phyloP scores from a whole-genome alignment of 352 stramenopile genomes.

The Stramenopiles sp. region DNA sequence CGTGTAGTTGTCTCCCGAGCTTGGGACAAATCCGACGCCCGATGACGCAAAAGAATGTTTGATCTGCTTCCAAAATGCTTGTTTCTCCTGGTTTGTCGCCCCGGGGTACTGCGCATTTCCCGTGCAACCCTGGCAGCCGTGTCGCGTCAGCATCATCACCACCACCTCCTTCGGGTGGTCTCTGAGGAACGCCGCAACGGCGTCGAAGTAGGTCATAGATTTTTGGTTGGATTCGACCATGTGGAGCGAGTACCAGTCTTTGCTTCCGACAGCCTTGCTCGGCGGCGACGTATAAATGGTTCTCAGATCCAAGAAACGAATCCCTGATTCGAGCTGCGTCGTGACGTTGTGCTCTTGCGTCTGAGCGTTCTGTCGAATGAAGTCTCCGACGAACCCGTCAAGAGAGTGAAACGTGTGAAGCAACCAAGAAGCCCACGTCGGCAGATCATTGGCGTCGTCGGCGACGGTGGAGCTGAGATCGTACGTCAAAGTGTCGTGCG shows the following conservation, averaged over 20 bases:
- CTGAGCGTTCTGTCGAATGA: constrained; percentile 19
- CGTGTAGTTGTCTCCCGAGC: background rate
- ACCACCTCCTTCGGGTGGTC: constrained; percentile 22
- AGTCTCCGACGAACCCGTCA: constrained; percentile 16
- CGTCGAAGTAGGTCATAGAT: constrained; percentile 15
- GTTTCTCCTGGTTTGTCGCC: constrained; percentile 17
- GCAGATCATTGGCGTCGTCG: constrained; percentile 18
- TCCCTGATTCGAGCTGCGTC: constrained; percentile 21
- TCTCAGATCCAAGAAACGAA: constrained; percentile 23
- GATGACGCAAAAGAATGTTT: constrained; percentile 15
- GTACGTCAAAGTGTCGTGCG: constrained; percentile 22
- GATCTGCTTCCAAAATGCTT: constrained; percentile 18
- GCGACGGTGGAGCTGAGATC: constrained; percentile 19
- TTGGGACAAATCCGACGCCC: background rate
- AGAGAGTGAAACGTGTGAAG: constrained; percentile 15
- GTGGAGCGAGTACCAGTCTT: constrained; percentile 22
- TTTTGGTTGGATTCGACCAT: constrained; percentile 18
- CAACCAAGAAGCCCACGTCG: constrained; percentile 13
- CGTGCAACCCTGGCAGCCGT: constrained; percentile 18
- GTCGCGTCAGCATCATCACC: constrained; percentile 21
- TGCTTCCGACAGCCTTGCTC: background rate
- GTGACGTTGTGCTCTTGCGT: constrained; percentile 19
- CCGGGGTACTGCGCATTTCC: constrained; percentile 22
- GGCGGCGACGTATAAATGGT: constrained; percentile 8
- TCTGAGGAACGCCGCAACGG: constrained; percentile 19